Percentiles rank a stretch among this genome's conserved stretches.
Conservation (phyloP, 164 flowering plant species). For the Chimonanthus salicifolius region DNA sequence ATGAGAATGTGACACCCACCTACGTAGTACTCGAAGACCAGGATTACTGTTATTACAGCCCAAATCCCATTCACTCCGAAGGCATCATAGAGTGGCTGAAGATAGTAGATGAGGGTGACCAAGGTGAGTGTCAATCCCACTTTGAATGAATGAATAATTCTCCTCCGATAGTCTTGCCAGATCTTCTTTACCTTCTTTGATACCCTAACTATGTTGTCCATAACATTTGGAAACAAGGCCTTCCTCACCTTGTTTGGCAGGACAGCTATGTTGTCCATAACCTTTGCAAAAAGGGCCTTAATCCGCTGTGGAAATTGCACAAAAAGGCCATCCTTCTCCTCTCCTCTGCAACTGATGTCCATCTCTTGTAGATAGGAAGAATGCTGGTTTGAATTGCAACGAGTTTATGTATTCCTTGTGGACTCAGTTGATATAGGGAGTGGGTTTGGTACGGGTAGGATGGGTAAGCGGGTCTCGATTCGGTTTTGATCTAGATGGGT, state of each 20-base stretch:
- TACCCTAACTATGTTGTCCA: conserved; percentile 8
- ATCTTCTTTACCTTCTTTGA: conserved; percentile 35
- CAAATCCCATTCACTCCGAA: conserved; percentile 70
- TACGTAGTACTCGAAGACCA: conserved; percentile 86
- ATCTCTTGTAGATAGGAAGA: conserved; percentile 12
- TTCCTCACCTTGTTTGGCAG: too few species aligned
- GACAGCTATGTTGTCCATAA: too few species aligned
- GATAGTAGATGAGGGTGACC: conserved; percentile 60
- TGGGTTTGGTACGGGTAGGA: background rate
- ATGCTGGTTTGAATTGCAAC: too few species aligned
- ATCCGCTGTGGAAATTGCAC: conserved; percentile 22
- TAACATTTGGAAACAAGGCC: conserved; percentile 7
- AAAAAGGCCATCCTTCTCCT: conserved; percentile 23
- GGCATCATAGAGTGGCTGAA: conserved; percentile 65
- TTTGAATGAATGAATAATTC: conserved; percentile 66
- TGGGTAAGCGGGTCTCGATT: background rate
- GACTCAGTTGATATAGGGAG: too few species aligned
- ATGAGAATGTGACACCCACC: conserved; percentile 35
- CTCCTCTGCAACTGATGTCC: conserved; percentile 26
- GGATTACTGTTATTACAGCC: conserved; percentile 94
- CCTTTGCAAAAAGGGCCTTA: conserved; percentile 4
- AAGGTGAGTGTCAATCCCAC: conserved; percentile 70
- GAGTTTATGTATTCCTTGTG: too few species aligned
- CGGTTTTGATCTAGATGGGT: too few species aligned
- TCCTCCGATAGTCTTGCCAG: conserved; percentile 67